phyloP scores from a whole-genome alignment of 202 grass and related monocot genomes.

The Setaria viridis region DNA sequence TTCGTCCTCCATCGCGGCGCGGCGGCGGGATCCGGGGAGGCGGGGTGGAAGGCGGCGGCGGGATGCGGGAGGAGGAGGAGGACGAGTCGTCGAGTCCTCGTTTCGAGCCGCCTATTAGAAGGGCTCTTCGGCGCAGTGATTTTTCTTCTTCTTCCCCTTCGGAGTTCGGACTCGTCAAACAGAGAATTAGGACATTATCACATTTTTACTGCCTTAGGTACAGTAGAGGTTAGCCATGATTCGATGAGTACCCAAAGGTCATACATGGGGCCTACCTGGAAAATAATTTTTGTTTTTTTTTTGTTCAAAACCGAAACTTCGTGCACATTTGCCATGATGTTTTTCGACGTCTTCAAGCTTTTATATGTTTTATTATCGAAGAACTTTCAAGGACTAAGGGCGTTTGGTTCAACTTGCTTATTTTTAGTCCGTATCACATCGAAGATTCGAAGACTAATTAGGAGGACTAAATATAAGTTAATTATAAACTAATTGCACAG shows the following conservation, averaged over 20 bases:
- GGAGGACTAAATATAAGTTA: no score
- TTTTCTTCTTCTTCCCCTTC: not conserved
- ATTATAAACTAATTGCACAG: no score
- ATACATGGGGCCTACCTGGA: not conserved
- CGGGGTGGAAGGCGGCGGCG: constrained; percentile 49
- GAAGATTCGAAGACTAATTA: no score
- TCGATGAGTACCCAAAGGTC: not conserved
- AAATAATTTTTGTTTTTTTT: not conserved
- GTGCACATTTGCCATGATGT: no score
- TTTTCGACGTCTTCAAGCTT: not conserved
- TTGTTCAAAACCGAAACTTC: not conserved
- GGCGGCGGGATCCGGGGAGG: constrained; percentile 20
- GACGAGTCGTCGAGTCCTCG: not conserved
- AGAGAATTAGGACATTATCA: not conserved
- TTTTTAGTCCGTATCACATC: no score
- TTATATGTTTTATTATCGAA: not conserved
- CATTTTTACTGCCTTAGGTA: not conserved
- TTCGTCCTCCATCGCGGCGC: constrained; percentile 78
- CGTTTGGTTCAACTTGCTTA: no score
- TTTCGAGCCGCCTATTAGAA: constrained; percentile 28
- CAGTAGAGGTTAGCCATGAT: not conserved
- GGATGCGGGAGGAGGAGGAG: not conserved
- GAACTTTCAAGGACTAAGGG: not conserved
- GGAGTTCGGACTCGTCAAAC: not conserved
- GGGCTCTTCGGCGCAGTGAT: not conserved